Evolutionary conservation across 352 stramenopile species (phyloP).

Genomic region (Pythium brachiatum): DNA sequence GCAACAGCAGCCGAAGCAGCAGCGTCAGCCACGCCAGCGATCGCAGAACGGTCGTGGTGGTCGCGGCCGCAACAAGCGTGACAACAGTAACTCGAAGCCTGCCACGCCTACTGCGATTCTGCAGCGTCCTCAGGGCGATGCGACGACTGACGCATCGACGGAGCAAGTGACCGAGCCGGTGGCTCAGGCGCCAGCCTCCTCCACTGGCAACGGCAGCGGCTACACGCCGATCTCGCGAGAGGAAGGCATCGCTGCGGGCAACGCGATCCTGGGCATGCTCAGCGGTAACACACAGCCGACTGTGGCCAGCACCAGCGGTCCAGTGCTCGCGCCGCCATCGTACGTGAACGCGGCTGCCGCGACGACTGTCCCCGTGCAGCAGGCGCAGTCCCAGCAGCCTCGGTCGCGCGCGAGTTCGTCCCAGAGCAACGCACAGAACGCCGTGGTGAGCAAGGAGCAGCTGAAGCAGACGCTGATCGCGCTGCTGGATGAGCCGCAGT

Average conservation of each 20-base stretch:
- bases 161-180: conserved; percentile 2
- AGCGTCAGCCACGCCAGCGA: conserved; percentile 30
- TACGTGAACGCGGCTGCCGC: conserved; percentile 4
- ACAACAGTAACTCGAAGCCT: conserved; percentile 38
- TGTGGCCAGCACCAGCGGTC: conserved; percentile 5
- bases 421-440: conserved; percentile 10
- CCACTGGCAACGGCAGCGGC: conserved; percentile 23
- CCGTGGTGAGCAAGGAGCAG: conserved; percentile 78
- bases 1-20: conserved; percentile 20
- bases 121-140: conserved; percentile 34
- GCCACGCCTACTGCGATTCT: conserved; percentile 58
- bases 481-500: conserved; percentile 76
- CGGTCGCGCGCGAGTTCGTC: conserved; percentile 21
- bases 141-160: neutral
- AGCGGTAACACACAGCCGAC: conserved; percentile 28
- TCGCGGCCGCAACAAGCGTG: conserved; percentile 29
- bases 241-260: conserved; percentile 76
- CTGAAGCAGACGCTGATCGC: conserved; percentile 83
- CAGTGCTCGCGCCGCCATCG: conserved; percentile 15
- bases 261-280: conserved; percentile 85
- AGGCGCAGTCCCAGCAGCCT: conserved; percentile 26
- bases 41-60: conserved; percentile 19
- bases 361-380: conserved; percentile 1
- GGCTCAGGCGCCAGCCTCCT: neutral
- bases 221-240: conserved; percentile 74